Evolutionary conservation across 1,284 basidiomycete species (phyloP), one percentile per base, ranked within the genome.

Genomic region (Paramarasmius palmivorus): DNA sequence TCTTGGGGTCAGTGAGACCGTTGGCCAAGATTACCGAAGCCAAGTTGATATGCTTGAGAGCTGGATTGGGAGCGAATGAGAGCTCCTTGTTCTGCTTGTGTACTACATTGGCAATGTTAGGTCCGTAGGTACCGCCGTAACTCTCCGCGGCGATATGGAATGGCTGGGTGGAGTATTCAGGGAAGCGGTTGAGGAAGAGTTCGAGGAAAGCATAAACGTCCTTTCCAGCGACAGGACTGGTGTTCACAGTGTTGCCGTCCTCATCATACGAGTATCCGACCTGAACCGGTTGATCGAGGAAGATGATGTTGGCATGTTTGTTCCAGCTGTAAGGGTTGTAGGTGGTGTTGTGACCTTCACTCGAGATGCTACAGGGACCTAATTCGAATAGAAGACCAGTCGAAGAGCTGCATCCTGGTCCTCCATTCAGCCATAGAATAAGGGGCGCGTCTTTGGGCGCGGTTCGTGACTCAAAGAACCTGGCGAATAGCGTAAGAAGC

Each of bases 141-240:
- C 84, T 87, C 68, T 90, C 88, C 0, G 85, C 88, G 20, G 86
- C 86, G 52, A 90, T 67, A 63, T 90, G 88, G 74, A 91, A 88
- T 0, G 83, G 79, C 10, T 75, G 72, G 44, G 74, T 74, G 4
- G 86, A 77, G 66, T 93, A 93, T 63, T 92, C 64, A 2, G 82
- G 79, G 75, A 81, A 86, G 52, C 86, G 76, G 57, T 78, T 73
- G 56, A 95, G 75, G 82, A 97, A 97, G 40, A 97, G 81, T 64
- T 93, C 78, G 48, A 96, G 77, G 82, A 97, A 96, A 1, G 90
- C 91, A 63, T 93, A 93, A 20, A 96, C 92, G 61, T 97, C 94
- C 66, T 84, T 77, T 19, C 88, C 92, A 3, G 88, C 88, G 39
- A 82, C 82, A 14, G 87, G 86, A 55, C 84, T 87, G 32, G 76